Evolutionary conservation across 163 green algal genomes (phyloP).

Genomic region (Trebouxia gelatinosa): DNA sequence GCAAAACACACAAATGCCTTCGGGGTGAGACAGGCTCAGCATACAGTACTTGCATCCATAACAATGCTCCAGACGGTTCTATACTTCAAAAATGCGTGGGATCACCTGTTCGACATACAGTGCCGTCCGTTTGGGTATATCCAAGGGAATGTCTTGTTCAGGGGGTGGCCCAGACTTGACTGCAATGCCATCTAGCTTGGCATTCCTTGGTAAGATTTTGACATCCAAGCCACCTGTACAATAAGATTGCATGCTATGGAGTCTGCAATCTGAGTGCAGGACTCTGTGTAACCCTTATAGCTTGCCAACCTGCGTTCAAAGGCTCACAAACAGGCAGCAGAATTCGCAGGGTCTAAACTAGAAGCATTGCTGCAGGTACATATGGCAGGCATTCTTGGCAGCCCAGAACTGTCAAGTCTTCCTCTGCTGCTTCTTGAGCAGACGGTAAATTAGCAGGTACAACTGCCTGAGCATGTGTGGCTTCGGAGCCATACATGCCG

Average conservation of each 20-base stretch:
- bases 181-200: conserved; percentile 46
- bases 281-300: background rate
- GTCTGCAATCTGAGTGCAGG: background rate
- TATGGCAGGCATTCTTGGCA: too few species aligned
- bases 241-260: background rate
- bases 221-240: conserved; percentile 55
- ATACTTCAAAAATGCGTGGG: too few species aligned
- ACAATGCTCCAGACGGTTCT: too few species aligned
- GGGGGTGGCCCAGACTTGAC: conserved; percentile 38
- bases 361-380: too few species aligned
- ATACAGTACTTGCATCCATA: too few species aligned
- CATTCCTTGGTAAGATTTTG: conserved; percentile 65
- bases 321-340: background rate
- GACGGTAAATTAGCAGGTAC: too few species aligned
- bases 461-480: too few species aligned
- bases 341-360: background rate
- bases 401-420: background rate
- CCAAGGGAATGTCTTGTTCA: conserved; percentile 72
- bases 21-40: too few species aligned
- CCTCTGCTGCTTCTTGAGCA: background rate
- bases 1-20: too few species aligned
- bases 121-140: conserved; percentile 74
- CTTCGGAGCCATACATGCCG: too few species aligned
- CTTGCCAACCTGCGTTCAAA: background rate
- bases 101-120: conserved; percentile 71